These are phyloP conservation scores for Lichtheimia corymbifera DNA, from an alignment of 371 early-diverging fungal species.

Conservation along the genomic window DNA sequence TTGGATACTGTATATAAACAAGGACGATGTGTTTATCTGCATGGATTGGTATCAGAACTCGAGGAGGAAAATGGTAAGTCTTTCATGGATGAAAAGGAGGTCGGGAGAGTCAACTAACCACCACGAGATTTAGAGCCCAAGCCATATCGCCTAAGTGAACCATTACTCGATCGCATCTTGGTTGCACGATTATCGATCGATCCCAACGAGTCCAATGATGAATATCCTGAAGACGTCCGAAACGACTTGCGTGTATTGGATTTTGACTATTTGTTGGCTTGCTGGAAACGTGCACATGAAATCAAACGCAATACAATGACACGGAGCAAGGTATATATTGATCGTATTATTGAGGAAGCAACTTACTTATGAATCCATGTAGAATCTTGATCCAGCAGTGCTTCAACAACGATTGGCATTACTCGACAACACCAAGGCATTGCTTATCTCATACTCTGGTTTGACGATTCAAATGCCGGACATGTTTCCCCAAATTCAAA, in stretches of 20 bases:
- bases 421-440: constrained; percentile 50
- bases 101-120: not conserved
- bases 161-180: constrained; percentile 71
- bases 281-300: constrained; percentile 71
- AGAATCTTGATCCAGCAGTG: constrained; percentile 59
- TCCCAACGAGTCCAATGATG: constrained; percentile 46
- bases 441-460: constrained; percentile 85
- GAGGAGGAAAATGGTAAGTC: constrained; percentile 39
- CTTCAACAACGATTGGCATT: constrained; percentile 61
- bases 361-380: constrained; percentile 5
- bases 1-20: constrained; percentile 30
- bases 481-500: constrained; percentile 81
- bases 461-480: constrained; percentile 83
- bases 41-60: constrained; percentile 36
- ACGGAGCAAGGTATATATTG: constrained; percentile 46
- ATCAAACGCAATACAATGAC: constrained; percentile 52
- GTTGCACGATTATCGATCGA: constrained; percentile 76
- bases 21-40: constrained; percentile 39
- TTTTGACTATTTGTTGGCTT: constrained; percentile 78
- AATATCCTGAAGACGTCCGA: constrained; percentile 42
- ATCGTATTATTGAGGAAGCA: not conserved
- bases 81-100: not conserved
- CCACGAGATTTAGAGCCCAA: constrained; percentile 24
- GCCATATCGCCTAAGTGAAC: constrained; percentile 52
- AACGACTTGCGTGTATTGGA: constrained; percentile 43